phyloP scores from a whole-genome alignment of 805 yeast genomes.

The Monosporozyma yasuniensis region DNA sequence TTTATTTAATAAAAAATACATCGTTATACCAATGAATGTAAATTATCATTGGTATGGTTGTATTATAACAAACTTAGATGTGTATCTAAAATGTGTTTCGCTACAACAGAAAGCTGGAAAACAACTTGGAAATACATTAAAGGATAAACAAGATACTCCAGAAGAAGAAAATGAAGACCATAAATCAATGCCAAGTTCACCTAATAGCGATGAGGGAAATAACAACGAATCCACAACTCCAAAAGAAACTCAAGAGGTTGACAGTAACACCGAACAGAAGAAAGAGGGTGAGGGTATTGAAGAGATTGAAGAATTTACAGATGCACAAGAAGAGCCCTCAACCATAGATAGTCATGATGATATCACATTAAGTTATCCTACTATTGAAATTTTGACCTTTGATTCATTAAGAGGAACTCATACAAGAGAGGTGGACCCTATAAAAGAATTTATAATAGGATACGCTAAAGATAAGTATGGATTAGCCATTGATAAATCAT shows the following conservation, averaged over 20 bases:
- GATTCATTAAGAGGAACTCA: conserved; percentile 62
- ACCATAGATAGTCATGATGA: conserved; percentile 7
- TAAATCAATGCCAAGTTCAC: not conserved
- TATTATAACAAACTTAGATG: conserved; percentile 49
- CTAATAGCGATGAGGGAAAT: not conserved
- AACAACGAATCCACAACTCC: not conserved
- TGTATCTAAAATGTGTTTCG: conserved; percentile 10
- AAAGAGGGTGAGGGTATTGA: too few species aligned
- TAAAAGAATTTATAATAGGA: conserved; percentile 50
- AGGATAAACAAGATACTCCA: not conserved
- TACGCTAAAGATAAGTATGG: conserved; percentile 61
- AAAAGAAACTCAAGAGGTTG: too few species aligned
- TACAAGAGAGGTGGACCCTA: conserved; percentile 46
- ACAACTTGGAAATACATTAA: not conserved
- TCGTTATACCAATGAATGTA: conserved; percentile 76
- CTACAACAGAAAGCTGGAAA: not conserved
- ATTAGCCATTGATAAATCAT: conserved; percentile 37
- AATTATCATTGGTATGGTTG: conserved; percentile 83
- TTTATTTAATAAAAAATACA: conserved; percentile 45
- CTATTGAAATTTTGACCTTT: conserved; percentile 45
- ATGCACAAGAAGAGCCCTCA: not conserved
- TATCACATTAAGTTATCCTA: conserved; percentile 13
- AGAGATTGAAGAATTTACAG: not conserved
- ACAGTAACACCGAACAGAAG: too few species aligned
- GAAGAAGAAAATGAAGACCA: not conserved